phyloP scores from a whole-genome alignment of 345 rosid genomes.

The Acer yangbiense region DNA sequence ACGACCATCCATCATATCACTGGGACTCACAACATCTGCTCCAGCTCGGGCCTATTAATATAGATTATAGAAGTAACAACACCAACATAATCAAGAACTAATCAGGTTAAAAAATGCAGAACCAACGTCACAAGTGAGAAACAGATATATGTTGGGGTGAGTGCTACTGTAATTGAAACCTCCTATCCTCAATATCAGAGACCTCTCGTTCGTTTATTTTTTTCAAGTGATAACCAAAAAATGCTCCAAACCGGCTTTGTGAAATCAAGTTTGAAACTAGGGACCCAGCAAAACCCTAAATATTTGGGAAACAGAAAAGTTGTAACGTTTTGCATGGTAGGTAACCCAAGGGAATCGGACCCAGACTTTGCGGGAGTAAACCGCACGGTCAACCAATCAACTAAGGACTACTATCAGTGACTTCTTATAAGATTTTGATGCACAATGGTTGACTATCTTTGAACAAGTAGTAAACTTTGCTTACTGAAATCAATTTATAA shows the following conservation, averaged over 20 bases:
- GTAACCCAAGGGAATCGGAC: too few relatives aligned
- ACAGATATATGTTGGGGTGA: slow-evolving; percentile 1
- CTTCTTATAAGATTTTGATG: background rate
- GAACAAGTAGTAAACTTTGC: background rate
- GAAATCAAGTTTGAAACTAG: background rate
- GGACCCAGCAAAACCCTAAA: too few relatives aligned
- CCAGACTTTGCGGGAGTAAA: too few relatives aligned
- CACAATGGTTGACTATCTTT: background rate
- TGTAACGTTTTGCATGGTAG: too few relatives aligned
- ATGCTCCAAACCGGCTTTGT: background rate
- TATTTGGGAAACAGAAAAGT: too few relatives aligned
- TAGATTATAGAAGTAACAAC: slow-evolving; percentile 12
- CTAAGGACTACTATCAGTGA: too few relatives aligned
- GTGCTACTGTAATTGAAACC: background rate
- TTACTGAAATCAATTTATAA: background rate
- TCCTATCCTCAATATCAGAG: background rate
- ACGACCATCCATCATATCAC: slow-evolving; percentile 99
- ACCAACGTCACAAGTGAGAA: background rate
- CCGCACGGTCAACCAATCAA: too few relatives aligned
- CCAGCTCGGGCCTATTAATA: slow-evolving; percentile 75
- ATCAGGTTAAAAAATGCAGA: background rate
- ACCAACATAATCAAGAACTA: slow-evolving; percentile 14
- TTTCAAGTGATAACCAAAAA: too few relatives aligned
- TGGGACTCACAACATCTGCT: slow-evolving; percentile 95
- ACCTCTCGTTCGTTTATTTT: background rate